phyloP scores from a whole-genome alignment of 176 grass and related monocot genomes.

The Oryza australiensis region DNA sequence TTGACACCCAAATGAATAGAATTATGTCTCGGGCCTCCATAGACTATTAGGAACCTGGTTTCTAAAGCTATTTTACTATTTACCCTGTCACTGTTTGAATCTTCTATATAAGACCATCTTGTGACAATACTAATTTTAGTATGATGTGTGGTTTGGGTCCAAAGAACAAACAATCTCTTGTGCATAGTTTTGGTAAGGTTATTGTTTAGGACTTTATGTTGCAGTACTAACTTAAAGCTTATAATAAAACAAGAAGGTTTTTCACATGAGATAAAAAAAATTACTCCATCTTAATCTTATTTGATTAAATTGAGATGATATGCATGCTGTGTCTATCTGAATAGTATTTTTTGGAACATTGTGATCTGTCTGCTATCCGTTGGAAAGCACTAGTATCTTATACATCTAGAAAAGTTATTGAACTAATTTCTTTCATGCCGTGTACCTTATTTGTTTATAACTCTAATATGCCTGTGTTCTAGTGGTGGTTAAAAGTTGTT shows the following conservation, averaged over 20 bases:
- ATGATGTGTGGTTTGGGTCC: not conserved
- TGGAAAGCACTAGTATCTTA: not conserved
- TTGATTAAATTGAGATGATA: conserved; percentile 18
- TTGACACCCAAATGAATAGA: not conserved
- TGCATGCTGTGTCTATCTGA: not conserved
- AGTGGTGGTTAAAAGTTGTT: not conserved
- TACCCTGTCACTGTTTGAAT: not conserved
- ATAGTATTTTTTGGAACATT: not conserved
- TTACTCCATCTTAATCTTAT: not conserved
- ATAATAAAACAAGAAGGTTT: not conserved
- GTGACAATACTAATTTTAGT: not conserved
- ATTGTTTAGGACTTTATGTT: not conserved
- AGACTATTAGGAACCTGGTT: not conserved
- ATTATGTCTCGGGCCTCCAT: not conserved
- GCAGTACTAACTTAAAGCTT: not conserved
- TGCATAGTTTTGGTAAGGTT: not conserved
- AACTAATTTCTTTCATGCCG: not conserved
- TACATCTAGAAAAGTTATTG: not conserved
- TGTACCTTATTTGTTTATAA: not conserved
- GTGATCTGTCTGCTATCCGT: not conserved
- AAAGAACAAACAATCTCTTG: not conserved
- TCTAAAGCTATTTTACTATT: not conserved
- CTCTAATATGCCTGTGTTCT: not conserved
- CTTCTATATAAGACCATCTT: not conserved
- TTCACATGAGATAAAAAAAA: not conserved